Percentiles rank a stretch among this genome's conserved stretches.
Evolutionary conservation across 1,284 basidiomycete genomes (phyloP).

Genomic region (Sporisorium iseilematis-ciliati): DNA sequence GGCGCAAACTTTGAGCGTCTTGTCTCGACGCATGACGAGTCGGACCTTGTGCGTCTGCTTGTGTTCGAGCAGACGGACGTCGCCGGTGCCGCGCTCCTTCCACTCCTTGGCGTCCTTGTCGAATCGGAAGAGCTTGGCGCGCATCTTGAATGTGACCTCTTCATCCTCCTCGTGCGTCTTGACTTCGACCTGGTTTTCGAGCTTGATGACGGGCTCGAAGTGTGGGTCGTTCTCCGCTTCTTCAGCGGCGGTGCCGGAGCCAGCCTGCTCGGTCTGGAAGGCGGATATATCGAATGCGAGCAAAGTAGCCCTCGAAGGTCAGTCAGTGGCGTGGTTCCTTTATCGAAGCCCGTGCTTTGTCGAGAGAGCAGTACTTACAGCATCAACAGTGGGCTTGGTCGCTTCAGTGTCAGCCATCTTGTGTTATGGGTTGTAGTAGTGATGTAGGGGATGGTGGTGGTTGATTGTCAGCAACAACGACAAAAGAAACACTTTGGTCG

Average conservation of each 20-base stretch:
- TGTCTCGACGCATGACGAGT: constrained; percentile 99
- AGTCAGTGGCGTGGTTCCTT: constrained; percentile 11
- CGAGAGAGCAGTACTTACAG: constrained; percentile 22
- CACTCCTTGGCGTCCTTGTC: constrained; percentile 84
- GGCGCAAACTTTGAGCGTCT: constrained; percentile 99
- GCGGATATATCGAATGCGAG: background rate
- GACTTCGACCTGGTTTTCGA: constrained; percentile 94
- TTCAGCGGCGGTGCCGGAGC: constrained; percentile 68
- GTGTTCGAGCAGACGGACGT: constrained; percentile 74
- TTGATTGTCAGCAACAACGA: constrained; percentile 4
- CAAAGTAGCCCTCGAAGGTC: background rate
- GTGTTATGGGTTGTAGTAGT: background rate
- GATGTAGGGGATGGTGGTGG: constrained; percentile 16
- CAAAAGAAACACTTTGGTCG: constrained; percentile 1
- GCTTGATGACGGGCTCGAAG: constrained; percentile 96
- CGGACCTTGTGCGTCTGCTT: constrained; percentile 89
- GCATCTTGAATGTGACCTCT: constrained; percentile 95
- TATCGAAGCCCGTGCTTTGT: background rate
- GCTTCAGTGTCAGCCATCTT: constrained; percentile 56
- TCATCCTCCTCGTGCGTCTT: constrained; percentile 98
- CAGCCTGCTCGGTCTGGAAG: constrained; percentile 39
- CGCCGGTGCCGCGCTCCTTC: constrained; percentile 83
- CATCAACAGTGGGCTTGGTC: constrained; percentile 54
- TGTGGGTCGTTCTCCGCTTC: constrained; percentile 90
- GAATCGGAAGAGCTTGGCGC: constrained; percentile 98